These are phyloP conservation scores for Mycosphaerelloides madeirae DNA, from an alignment of 2,329 filamentous ascomycete species.

Conservation along the genomic window DNA sequence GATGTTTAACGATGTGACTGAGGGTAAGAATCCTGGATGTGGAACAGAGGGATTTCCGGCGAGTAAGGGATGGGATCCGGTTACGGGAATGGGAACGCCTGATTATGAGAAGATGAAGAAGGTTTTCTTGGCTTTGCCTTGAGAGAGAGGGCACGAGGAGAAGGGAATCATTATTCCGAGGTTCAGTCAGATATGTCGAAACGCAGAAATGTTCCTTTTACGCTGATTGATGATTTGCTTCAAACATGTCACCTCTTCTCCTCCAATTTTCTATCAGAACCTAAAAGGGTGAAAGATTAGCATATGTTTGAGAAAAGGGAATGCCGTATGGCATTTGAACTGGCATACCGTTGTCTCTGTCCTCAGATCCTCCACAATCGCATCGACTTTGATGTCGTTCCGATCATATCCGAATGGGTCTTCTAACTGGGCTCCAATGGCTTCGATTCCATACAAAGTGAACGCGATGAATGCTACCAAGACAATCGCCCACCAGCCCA, in stretches of 20 bases:
- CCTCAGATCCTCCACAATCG: constrained; percentile 57
- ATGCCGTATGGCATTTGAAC: too few relatives aligned
- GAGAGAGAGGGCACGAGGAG: not conserved
- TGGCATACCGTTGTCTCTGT: constrained; percentile 56
- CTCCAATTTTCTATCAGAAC: constrained; percentile 57
- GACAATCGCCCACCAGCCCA: constrained; percentile 58
- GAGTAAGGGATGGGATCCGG: constrained; percentile 30
- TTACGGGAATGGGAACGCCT: constrained; percentile 27
- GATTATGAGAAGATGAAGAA: constrained; percentile 25
- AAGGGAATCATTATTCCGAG: too few relatives aligned
- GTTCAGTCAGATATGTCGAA: too few relatives aligned
- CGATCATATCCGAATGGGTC: constrained; percentile 63
- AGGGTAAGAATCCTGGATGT: constrained; percentile 34
- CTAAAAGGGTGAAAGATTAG: too few relatives aligned
- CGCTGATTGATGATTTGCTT: not conserved
- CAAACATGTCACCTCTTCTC: constrained; percentile 29
- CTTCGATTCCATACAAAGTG: constrained; percentile 61
- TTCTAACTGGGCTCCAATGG: constrained; percentile 59
- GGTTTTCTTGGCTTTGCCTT: constrained; percentile 23
- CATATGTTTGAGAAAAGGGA: too few relatives aligned
- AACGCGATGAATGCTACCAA: constrained; percentile 58
- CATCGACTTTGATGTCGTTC: constrained; percentile 65
- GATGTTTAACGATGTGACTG: constrained; percentile 32
- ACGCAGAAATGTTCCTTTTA: too few relatives aligned
- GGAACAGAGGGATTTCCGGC: constrained; percentile 28